Percentiles rank a stretch among this genome's conserved stretches.
Conservation (phyloP, 1,284 basidiomycete genomes). For the Abortiporus biennis region DNA sequence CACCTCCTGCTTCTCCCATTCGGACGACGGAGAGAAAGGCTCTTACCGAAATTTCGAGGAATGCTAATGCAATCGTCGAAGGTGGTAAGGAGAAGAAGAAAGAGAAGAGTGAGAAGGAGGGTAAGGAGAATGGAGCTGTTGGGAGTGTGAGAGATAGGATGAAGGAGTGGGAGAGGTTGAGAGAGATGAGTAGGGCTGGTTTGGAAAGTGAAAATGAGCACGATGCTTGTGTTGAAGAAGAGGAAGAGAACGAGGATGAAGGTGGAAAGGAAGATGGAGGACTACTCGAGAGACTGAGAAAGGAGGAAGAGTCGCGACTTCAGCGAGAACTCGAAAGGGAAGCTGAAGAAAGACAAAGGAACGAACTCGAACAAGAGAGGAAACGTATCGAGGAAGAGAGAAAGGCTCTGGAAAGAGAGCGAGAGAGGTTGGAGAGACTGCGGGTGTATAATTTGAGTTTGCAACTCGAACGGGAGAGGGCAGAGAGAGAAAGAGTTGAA, state of each 20-base stretch:
- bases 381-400: conserved; percentile 6
- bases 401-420: conserved; percentile 1
- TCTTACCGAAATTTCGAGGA: neutral
- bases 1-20: too few relatives aligned
- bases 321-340: conserved; percentile 2
- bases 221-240: conserved; percentile 3
- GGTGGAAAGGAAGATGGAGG: conserved; percentile 1
- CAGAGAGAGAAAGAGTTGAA: neutral
- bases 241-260: conserved; percentile 4
- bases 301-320: conserved; percentile 2
- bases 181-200: conserved; percentile 24
- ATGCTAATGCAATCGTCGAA: neutral
- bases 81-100: conserved; percentile 1
- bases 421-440: conserved; percentile 2
- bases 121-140: conserved; percentile 1
- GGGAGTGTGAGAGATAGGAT: conserved; percentile 39
- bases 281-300: conserved; percentile 4
- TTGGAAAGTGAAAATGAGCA: conserved; percentile 9
- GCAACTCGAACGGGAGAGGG: neutral
- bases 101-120: conserved; percentile 8
- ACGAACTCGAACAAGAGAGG: conserved; percentile 3
- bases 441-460: too few relatives aligned
- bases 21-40: neutral
- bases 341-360: conserved; percentile 4
- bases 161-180: conserved; percentile 53